phyloP scores from a whole-genome alignment of 257 asterid species.

The Verbascum thapsus region DNA sequence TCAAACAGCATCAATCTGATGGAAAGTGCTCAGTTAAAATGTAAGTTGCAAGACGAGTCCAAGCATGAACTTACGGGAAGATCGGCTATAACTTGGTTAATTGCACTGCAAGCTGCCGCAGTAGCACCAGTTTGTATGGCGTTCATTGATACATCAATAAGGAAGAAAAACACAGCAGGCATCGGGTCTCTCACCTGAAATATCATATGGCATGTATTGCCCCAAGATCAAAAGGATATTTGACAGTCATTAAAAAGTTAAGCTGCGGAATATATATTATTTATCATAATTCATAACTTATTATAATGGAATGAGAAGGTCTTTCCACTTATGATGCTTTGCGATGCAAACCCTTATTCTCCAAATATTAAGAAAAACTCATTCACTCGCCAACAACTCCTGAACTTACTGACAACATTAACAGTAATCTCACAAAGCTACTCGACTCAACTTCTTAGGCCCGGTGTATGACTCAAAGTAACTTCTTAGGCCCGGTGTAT shows the following conservation, averaged over 20 bases:
- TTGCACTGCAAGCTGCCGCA: constrained; percentile 99
- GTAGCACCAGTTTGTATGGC: constrained; percentile 99
- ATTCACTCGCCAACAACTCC: background rate
- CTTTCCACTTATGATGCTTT: constrained; percentile 1
- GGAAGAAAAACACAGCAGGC: constrained; percentile 96
- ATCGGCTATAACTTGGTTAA: constrained; percentile 92
- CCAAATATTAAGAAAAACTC: too few species aligned
- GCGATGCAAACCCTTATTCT: background rate
- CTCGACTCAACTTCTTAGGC: too few species aligned
- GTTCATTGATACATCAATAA: constrained; percentile 91
- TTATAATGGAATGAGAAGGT: background rate
- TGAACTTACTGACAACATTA: constrained; percentile 11
- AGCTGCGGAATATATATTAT: background rate
- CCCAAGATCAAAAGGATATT: constrained; percentile 9
- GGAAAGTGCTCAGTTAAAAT: constrained; percentile 19
- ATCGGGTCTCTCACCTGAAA: constrained; percentile 98
- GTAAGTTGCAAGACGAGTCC: constrained; percentile 19
- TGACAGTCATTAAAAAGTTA: constrained; percentile 13
- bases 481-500: constrained; percentile 9
- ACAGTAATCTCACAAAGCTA: constrained; percentile 9
- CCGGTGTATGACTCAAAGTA: too few species aligned
- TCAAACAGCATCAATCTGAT: constrained; percentile 19
- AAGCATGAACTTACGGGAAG: constrained; percentile 81
- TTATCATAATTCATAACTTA: constrained; percentile 8
- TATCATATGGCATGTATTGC: constrained; percentile 25